Evolutionary conservation across 2,329 filamentous ascomycete genomes (phyloP).

Genomic region (Balansia obtecta): DNA sequence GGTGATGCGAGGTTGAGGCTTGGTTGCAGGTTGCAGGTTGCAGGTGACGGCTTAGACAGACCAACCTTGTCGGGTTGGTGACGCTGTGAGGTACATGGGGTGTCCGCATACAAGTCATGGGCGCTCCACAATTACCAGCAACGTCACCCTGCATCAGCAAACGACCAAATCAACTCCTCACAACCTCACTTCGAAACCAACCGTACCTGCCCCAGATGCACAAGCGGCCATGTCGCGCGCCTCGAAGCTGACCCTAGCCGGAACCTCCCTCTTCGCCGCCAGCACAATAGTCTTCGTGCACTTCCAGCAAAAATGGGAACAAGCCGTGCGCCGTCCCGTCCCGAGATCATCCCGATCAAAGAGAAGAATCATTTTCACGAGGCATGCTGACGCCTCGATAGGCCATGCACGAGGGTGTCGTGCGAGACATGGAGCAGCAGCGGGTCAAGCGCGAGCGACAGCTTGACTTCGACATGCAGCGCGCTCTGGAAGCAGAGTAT

Average conservation of each 20-base stretch:
- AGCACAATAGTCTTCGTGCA: conserved; percentile 78
- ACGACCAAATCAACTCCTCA: background rate
- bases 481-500: conserved; percentile 75
- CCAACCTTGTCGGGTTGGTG: background rate
- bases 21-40: background rate
- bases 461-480: conserved; percentile 89
- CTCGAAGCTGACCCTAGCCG: conserved; percentile 73
- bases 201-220: too few species aligned
- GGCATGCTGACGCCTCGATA: conserved; percentile 20
- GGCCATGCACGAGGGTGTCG: conserved; percentile 93
- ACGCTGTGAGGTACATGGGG: background rate
- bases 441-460: conserved; percentile 81
- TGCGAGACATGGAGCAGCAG: conserved; percentile 91
- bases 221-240: conserved; percentile 63
- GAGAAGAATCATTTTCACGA: background rate
- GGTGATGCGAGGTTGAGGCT: background rate
- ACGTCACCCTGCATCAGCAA: background rate
- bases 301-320: conserved; percentile 73
- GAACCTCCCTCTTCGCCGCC: conserved; percentile 63
- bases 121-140: background rate
- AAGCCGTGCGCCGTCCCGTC: conserved; percentile 48
- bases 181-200: too few species aligned
- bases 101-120: background rate
- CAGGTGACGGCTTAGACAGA: too few species aligned
- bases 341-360: background rate